Percentiles rank a stretch among this genome's conserved stretches.
Conservation (phyloP, 495 filamentous ascomycete genomes). For the Trichocladium antarcticum region DNA sequence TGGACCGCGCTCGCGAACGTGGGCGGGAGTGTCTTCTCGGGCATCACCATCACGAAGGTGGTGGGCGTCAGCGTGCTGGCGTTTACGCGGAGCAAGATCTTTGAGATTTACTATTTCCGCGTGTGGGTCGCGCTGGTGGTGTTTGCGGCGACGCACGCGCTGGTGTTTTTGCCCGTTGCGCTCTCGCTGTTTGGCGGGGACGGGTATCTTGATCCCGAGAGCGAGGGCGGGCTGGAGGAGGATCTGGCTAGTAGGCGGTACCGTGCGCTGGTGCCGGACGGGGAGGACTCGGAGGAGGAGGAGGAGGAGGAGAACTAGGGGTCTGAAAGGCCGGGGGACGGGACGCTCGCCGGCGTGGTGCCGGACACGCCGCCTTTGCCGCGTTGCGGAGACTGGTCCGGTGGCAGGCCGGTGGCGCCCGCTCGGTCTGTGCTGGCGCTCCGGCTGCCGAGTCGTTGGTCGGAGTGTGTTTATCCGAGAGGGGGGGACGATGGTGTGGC, state of each 20-base stretch:
- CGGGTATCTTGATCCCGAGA: slow-evolving; percentile 77
- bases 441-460: no score
- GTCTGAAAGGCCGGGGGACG: no score
- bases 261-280: slow-evolving; percentile 30
- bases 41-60: slow-evolving; percentile 91
- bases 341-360: no score
- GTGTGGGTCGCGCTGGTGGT: slow-evolving; percentile 87
- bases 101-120: slow-evolving; percentile 97
- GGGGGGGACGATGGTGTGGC: no score
- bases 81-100: slow-evolving; percentile 94
- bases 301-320: slow-evolving; percentile 16
- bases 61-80: slow-evolving; percentile 86
- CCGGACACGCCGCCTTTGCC: no score
- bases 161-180: slow-evolving; percentile 85
- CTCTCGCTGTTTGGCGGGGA: slow-evolving; percentile 78
- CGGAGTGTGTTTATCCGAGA: neutral
- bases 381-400: neutral
- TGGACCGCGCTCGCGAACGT: slow-evolving; percentile 92
- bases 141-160: slow-evolving; percentile 77
- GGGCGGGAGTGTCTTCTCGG: slow-evolving; percentile 84
- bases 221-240: slow-evolving; percentile 73
- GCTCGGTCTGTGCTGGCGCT: no score
- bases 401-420: no score
- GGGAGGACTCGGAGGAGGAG: slow-evolving; percentile 20
- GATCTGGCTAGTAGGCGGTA: slow-evolving; percentile 51